Conservation (phyloP, 148 eudicot genomes). For the Chenopodium formosanum region DNA sequence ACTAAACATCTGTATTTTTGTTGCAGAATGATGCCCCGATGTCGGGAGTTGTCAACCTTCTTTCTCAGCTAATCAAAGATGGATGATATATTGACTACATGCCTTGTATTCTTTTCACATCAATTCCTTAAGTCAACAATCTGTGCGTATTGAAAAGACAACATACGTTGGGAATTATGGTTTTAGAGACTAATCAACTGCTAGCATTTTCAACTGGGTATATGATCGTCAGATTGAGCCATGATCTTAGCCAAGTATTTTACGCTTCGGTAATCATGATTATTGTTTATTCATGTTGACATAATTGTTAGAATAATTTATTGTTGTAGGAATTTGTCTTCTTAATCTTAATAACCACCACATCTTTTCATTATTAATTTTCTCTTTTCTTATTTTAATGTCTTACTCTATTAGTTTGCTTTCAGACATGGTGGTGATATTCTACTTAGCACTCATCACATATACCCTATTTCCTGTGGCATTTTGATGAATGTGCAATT, state of each 20-base stretch:
- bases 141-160: neutral
- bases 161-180: neutral
- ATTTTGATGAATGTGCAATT: no score
- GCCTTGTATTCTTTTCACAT: neutral
- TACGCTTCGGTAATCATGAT: neutral
- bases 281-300: neutral
- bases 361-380: neutral
- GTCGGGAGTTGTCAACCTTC: conserved; percentile 71
- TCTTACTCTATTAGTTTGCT: no score
- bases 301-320: neutral
- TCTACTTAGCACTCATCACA: no score
- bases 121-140: neutral
- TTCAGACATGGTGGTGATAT: no score
- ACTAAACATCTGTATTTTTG: neutral
- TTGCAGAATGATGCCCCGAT: conserved; percentile 83
- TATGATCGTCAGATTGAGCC: neutral
- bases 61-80: conserved; percentile 59
- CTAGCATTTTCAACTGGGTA: neutral
- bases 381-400: no score
- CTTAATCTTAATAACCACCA: neutral
- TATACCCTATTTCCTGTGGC: no score
- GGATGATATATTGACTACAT: conserved; percentile 18
- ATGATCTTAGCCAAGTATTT: neutral
- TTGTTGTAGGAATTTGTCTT: no score
- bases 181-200: neutral